Evolutionary conservation across 345 rosid species (phyloP).

Genomic region (Brassica rapa): DNA sequence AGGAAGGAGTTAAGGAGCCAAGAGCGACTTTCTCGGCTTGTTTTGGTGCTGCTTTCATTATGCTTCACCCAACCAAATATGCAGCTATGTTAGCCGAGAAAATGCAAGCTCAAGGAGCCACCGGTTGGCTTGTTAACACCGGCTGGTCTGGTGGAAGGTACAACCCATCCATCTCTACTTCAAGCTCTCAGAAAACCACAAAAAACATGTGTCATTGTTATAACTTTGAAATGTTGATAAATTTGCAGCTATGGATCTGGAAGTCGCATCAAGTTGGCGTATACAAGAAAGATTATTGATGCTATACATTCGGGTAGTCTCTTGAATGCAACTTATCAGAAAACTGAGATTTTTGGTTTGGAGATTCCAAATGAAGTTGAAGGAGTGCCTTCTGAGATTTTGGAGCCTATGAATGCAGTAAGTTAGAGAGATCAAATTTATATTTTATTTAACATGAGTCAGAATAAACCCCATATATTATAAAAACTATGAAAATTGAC

Average conservation of each 20-base stretch:
- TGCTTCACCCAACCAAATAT: constrained; percentile 96
- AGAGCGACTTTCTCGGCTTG: constrained; percentile 96
- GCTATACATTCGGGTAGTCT: constrained; percentile 89
- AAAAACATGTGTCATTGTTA: neutral
- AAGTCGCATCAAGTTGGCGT: constrained; percentile 75
- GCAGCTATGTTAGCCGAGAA: constrained; percentile 98
- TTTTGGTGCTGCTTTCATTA: constrained; percentile 96
- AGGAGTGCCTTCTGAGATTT: constrained; percentile 88
- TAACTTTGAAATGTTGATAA: neutral
- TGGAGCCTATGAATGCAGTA: constrained; percentile 81
- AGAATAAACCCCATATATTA: neutral
- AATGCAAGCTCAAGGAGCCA: constrained; percentile 96
- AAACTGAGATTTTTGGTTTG: constrained; percentile 77
- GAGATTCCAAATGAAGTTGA: constrained; percentile 75
- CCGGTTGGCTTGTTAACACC: constrained; percentile 98
- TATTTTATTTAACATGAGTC: neutral
- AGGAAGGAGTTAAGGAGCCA: constrained; percentile 94
- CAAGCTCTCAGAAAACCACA: too few species aligned
- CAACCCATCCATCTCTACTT: constrained; percentile 14
- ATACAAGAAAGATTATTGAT: constrained; percentile 87
- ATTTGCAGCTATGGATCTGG: constrained; percentile 77
- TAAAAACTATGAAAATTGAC: neutral
- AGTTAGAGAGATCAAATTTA: constrained; percentile 35
- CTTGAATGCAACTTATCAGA: constrained; percentile 62
- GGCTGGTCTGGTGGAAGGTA: constrained; percentile 99